Base-by-base conservation (phyloP, 129 eudicot genomes). In the Tanacetum coccineum region DNA sequence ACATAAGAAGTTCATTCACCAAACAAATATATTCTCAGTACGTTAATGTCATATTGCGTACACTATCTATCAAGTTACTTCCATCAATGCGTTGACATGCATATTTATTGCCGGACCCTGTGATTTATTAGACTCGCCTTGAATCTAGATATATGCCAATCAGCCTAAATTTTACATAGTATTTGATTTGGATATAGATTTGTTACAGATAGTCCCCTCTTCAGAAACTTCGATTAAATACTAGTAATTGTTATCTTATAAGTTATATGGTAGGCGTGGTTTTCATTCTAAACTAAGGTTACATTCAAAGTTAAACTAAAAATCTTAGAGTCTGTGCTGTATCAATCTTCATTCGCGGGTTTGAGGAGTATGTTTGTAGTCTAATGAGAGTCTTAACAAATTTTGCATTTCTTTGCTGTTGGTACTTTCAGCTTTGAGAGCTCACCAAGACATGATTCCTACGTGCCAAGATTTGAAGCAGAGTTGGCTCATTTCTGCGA, bases 401-500 rank as follows among this genome's bases (percentile, higher is more conserved):
- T 42, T 17, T 17, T 25, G 0, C 62, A 30, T 53, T 48, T 50
- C 13, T 73, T 68, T 52, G 57, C 13, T 71, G 67, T 70, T 59
- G 47, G 25, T 52, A 14, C 49, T 36, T 79, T 68, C 64, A 93
- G 99, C 79, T 93, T 93, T 72, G 99, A 93, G 86, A 77, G 32
- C 55, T 89, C 96, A 49, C 99, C 99, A 48, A 86, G 96, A 66
- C 99, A 93, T 73, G 99, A 89, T 74, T 75, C 96, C 22, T 86
- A 79, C 64, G 96, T 86, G 75, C 99, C 96, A 52, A 85, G 82
- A 74, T 93, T 93, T 76, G 99, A 93, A 89, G 96, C 92, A 59
- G 96, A 93, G 70, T 85, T 93, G 67, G 96, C 96, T 22, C 96
- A 89, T 73, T 93, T 80, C 78, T 93, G 99, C 39, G 96, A 93